Base-by-base conservation (phyloP, 768 basidiomycete species). In the Phaeotremella fagi region DNA sequence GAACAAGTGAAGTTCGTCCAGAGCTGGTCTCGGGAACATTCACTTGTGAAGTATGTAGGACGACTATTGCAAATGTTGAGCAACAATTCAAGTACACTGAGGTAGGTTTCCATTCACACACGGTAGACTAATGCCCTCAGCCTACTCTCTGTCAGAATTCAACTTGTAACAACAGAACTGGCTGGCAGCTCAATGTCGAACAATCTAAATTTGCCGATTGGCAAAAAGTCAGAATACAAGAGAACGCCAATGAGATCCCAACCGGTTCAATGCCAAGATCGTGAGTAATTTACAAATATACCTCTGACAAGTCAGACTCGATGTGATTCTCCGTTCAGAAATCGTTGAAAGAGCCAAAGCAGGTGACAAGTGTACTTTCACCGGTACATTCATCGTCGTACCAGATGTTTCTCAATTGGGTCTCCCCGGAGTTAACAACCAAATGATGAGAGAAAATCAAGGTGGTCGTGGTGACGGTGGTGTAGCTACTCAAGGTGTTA, bases 11-110 rank as follows among this genome's bases (percentile, higher is more conserved):
- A 78, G 95, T 99, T 41, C 80, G 95, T 26, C 95, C 95, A 1
- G 95, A 98, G 75, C 76, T 99, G 45, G 79, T 98, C 18, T 91
- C 81, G 65, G 95, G 94, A 18, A 91, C 88, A 54, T 99, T 95
- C 72, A 83, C 86, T 43, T 99, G 95, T 64, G 86, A 89, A 74
- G 81, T 85, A 37, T 99, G 95, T 69, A 81, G 82, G 42, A 88
- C 87, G 26, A 78, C 86, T 11, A 85, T 97, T 23, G 82, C 86
- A 50, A 94, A 97, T 68, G 85, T 99, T 44, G 95, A 99, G 71
- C 95, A 99, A 71, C 95, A 99, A 71, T 99, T 99, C 82, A 99
- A 97, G 72, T 98, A 97, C 72, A 99, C 95, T 18, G 95, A 98
- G 79, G 91, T 91, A 61, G 45, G 68, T 57, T 15, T 35, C 5